These are phyloP conservation scores for Metschnikowia bowlesiae DNA, from an alignment of 805 yeast species.

Conservation along the genomic window DNA sequence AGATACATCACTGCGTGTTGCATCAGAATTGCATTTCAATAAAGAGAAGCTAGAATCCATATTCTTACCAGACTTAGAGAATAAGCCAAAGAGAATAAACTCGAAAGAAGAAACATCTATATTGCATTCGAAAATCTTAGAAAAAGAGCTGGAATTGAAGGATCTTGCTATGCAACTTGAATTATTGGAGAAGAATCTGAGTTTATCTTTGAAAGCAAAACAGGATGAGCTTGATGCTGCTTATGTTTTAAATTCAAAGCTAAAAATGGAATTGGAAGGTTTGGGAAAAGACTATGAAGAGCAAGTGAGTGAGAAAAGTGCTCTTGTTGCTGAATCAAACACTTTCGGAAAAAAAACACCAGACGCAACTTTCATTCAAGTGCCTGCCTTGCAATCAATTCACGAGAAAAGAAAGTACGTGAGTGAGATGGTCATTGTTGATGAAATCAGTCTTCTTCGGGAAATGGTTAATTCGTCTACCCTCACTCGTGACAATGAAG, in stretches of 20 bases:
- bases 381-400: slow-evolving; percentile 26
- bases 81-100: too few species aligned
- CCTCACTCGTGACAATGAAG: not conserved
- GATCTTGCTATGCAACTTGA: slow-evolving; percentile 44
- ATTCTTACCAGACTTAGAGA: not conserved
- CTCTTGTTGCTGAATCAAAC: slow-evolving; percentile 22
- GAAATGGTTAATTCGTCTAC: slow-evolving; percentile 21
- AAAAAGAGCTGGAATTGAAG: slow-evolving; percentile 24
- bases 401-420: slow-evolving; percentile 30
- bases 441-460: slow-evolving; percentile 43
- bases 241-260: slow-evolving; percentile 7
- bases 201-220: slow-evolving; percentile 25
- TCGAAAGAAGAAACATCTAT: not conserved
- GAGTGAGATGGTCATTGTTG: slow-evolving; percentile 34
- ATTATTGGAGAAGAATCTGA: slow-evolving; percentile 42
- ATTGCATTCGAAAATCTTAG: slow-evolving; percentile 6
- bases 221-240: slow-evolving; percentile 22
- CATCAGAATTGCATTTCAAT: not conserved
- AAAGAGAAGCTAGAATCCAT: not conserved
- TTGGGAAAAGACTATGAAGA: slow-evolving; percentile 19
- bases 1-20: not conserved
- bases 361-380: slow-evolving; percentile 11
- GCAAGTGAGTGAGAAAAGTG: slow-evolving; percentile 19
- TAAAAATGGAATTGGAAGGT: slow-evolving; percentile 10
- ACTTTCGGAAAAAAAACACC: slow-evolving; percentile 20